Evolutionary conservation across 2,329 filamentous ascomycete genomes (phyloP).

Genomic region (Cladophialophora psammophila): DNA sequence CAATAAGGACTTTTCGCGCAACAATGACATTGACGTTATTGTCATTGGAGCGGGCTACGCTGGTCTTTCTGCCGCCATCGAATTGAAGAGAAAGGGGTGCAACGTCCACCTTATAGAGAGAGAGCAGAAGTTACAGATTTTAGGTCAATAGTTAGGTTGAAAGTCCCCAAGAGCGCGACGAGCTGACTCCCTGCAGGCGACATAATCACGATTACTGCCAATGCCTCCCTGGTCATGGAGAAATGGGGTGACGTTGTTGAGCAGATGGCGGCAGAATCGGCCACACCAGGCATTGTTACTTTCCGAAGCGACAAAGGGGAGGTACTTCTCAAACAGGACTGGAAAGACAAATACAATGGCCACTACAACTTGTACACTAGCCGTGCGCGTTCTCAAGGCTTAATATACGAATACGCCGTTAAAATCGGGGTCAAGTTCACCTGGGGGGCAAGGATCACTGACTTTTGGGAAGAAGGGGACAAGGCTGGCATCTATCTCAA

Average conservation of each 20-base stretch:
- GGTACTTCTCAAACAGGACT: conserved; percentile 43
- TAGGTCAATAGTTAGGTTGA: too few relatives aligned
- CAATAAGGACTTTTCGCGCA: not conserved
- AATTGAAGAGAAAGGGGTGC: conserved; percentile 26
- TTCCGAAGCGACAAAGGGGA: conserved; percentile 43
- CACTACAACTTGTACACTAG: conserved; percentile 44
- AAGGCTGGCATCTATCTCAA: conserved; percentile 43
- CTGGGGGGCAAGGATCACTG: conserved; percentile 41
- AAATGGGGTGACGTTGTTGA: conserved; percentile 13
- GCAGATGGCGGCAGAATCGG: not conserved
- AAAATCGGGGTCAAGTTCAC: conserved; percentile 42
- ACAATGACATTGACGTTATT: conserved; percentile 44
- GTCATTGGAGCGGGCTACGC: conserved; percentile 56
- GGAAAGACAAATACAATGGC: conserved; percentile 42
- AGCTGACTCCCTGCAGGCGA: conserved; percentile 9
- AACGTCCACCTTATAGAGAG: conserved; percentile 14
- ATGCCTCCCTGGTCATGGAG: conserved; percentile 8
- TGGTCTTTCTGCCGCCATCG: conserved; percentile 45
- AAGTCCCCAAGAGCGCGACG: too few relatives aligned
- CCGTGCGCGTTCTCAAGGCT: conserved; percentile 44
- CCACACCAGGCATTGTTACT: conserved; percentile 33
- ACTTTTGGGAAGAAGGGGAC: conserved; percentile 44
- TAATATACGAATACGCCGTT: conserved; percentile 43
- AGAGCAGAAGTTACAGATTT: not conserved
- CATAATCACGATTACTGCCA: conserved; percentile 9